These are phyloP conservation scores for Mortierella sp. DNA, from an alignment of 371 early-diverging fungal species.

Conservation along the genomic window DNA sequence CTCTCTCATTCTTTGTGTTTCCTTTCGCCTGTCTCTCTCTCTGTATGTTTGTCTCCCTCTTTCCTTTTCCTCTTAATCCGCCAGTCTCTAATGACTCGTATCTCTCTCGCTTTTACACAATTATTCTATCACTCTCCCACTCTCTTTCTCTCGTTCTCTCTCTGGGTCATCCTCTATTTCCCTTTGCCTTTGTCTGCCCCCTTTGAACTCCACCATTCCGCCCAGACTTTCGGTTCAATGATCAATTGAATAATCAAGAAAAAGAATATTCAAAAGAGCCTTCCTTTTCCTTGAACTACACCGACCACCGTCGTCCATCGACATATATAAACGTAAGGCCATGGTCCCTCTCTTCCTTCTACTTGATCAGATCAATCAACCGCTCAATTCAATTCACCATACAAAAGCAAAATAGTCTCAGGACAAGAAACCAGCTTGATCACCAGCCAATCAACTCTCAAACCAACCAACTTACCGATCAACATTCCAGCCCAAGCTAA, in stretches of 20 bases:
- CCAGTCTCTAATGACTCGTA: constrained; percentile 1
- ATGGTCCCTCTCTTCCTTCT: not conserved
- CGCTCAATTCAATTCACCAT: constrained; percentile 9
- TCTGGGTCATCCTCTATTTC: not conserved
- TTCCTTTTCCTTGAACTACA: constrained; percentile 14
- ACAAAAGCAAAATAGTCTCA: not conserved
- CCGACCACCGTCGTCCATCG: constrained; percentile 7
- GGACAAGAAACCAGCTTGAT: not conserved
- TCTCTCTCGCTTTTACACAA: not conserved
- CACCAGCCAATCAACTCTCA: not conserved
- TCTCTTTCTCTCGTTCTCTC: constrained; percentile 1
- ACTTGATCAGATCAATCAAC: not conserved
- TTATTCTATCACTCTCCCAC: not conserved
- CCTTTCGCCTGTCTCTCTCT: not conserved
- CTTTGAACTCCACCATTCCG: constrained; percentile 15
- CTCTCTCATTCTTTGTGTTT: not conserved
- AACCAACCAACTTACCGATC: not conserved
- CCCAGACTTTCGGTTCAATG: constrained; percentile 18
- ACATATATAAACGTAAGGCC: constrained; percentile 28
- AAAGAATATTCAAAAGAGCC: not conserved
- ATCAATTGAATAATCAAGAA: constrained; percentile 9
- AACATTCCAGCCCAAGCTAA: not conserved
- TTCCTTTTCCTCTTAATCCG: not conserved
- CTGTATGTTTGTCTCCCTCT: not conserved
- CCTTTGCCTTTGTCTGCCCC: not conserved